Percentiles rank a stretch among this genome's conserved stretches.
Conservation (phyloP, 345 rosid species). For the Laguncularia racemosa region DNA sequence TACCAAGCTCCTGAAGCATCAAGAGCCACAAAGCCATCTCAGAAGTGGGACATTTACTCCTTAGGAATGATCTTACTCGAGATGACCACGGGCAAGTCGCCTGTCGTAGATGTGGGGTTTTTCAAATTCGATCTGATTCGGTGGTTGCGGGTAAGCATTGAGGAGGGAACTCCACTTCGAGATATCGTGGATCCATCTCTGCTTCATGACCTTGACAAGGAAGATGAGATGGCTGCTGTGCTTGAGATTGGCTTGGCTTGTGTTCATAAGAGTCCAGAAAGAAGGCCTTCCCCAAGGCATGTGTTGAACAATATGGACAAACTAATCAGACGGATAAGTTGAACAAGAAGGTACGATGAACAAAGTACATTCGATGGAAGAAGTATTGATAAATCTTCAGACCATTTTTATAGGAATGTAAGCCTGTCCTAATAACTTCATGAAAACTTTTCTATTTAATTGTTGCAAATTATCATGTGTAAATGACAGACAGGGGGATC, state of each 20-base stretch:
- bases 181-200: conserved; percentile 65
- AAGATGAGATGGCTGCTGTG: conserved; percentile 48
- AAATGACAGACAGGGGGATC: no score
- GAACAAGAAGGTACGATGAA: no score
- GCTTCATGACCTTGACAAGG: conserved; percentile 40
- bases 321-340: conserved; percentile 7
- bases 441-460: no score
- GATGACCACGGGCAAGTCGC: conserved; percentile 63
- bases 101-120: conserved; percentile 34
- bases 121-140: conserved; percentile 48
- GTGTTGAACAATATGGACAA: conserved; percentile 50
- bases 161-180: conserved; percentile 47
- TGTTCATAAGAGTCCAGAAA: conserved; percentile 51
- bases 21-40: conserved; percentile 66
- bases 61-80: conserved; percentile 81
- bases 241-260: conserved; percentile 60
- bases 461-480: no score
- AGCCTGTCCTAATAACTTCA: no score
- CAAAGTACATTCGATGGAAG: no score
- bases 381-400: no score
- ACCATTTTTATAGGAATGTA: no score
- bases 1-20: conserved; percentile 80
- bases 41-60: conserved; percentile 94
- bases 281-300: conserved; percentile 69
- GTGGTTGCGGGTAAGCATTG: conserved; percentile 65